These are phyloP conservation scores for Backusella liffmaniae DNA, from an alignment of 192 early-diverging fungal species.

Conservation along the genomic window DNA sequence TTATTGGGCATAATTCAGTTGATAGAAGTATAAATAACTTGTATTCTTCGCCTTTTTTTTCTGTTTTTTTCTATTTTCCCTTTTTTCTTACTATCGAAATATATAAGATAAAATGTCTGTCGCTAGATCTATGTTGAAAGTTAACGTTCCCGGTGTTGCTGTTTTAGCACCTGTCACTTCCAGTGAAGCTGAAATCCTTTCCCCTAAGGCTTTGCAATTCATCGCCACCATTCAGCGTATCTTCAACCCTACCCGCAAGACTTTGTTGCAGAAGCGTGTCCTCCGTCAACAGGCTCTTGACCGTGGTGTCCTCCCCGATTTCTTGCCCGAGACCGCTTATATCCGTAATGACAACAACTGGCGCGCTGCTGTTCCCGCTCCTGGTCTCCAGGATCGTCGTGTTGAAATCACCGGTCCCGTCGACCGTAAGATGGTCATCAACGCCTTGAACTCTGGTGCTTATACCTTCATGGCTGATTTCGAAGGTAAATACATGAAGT, in stretches of 20 bases:
- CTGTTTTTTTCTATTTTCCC: neutral
- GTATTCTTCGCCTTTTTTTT: neutral
- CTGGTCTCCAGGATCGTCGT: slow-evolving; percentile 85
- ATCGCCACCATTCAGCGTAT: slow-evolving; percentile 87
- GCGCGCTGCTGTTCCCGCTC: slow-evolving; percentile 87
- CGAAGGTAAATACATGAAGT: slow-evolving; percentile 54
- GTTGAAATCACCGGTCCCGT: slow-evolving; percentile 99
- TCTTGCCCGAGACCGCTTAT: slow-evolving; percentile 88
- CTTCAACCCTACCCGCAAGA: slow-evolving; percentile 89
- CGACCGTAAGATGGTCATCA: slow-evolving; percentile 99
- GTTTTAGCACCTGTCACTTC: slow-evolving; percentile 67
- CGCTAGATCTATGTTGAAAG: slow-evolving; percentile 13
- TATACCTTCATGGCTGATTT: slow-evolving; percentile 98
- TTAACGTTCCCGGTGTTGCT: slow-evolving; percentile 65
- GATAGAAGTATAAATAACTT: slow-evolving; percentile 6
- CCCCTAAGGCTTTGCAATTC: slow-evolving; percentile 79
- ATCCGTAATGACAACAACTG: slow-evolving; percentile 90
- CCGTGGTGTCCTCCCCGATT: slow-evolving; percentile 80
- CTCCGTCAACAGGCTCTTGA: slow-evolving; percentile 81
- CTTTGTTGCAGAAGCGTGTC: slow-evolving; percentile 77
- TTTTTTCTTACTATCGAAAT: slow-evolving; percentile 3
- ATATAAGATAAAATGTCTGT: slow-evolving; percentile 15
- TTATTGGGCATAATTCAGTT: slow-evolving; percentile 8
- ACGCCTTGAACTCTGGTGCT: slow-evolving; percentile 94
- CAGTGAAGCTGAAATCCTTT: slow-evolving; percentile 72